Evolutionary conservation across 805 yeast genomes (phyloP), one percentile per base, ranked within the genome.

Genomic region (Lipomyces yamanashiensis): DNA sequence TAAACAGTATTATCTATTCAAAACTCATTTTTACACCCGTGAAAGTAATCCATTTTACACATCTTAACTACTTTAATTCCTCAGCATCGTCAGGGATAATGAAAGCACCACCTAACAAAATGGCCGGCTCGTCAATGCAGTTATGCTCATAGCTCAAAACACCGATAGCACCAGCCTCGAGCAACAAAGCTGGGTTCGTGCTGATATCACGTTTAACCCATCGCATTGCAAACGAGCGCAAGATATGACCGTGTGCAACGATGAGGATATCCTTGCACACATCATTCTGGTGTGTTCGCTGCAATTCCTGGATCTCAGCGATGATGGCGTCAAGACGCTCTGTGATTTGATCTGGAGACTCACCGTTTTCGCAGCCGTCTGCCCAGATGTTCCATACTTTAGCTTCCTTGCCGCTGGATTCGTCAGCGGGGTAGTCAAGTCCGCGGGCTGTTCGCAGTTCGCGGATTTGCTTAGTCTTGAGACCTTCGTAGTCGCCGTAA

Each of bases 161-260:
- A 66, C 97, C 97, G 48, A 91, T 90, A 49, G 97, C 98, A 68
- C 98, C 97, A 34, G 98, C 96, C 74, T 93, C 97, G 70, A 93
- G 79, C 75, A 93, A 79, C 75, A 92, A 87, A 69, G 87, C 85
- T 9, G 97, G 97, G 74, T 92, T 89, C 53, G 74, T 78, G 66
- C 75, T 71, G 62, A 88, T 79, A n/a, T 80, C 80, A 47, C 81
- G 76, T 1, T 82, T 84, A 44, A 89, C 85, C 98, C 98, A 93
- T 63, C 97, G 78, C 21, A 92, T 90, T 7, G 93, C 96, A 72
- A 93, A 85, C 74, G 93, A 89, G 73, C 98, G 86, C 70, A 93
- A 79, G 54, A 92, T 89, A 72, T 93, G 98, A 50, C 98, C 98
- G 74, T 93, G 98, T 10, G 93, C 98, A 64, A 92, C 88, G 8